Evolutionary conservation across 2,329 filamentous ascomycete genomes (phyloP).

Genomic region (Hypomyces perniciosus): DNA sequence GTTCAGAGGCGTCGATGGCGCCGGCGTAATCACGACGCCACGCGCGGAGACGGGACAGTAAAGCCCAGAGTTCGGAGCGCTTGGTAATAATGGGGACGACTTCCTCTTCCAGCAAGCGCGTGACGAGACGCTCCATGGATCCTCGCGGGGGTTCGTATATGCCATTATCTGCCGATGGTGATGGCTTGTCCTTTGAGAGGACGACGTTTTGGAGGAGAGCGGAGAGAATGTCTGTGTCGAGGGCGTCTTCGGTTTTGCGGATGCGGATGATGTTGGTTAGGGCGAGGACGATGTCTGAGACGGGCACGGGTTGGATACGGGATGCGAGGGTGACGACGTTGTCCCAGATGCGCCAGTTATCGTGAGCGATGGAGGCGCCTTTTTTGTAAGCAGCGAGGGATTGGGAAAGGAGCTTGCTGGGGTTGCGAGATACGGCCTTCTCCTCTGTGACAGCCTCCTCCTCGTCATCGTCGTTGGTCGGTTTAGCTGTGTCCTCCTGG

Average conservation of each 20-base stretch:
- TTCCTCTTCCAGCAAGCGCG: constrained; percentile 66
- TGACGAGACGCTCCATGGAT: constrained; percentile 55
- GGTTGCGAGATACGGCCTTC: constrained; percentile 34
- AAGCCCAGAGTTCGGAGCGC: constrained; percentile 68
- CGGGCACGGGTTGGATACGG: constrained; percentile 67
- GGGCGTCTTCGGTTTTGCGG: constrained; percentile 67
- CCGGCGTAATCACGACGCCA: constrained; percentile 66
- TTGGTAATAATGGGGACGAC: constrained; percentile 80
- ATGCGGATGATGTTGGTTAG: constrained; percentile 71
- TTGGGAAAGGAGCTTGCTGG: constrained; percentile 60
- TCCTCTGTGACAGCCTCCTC: constrained; percentile 25
- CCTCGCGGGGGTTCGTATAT: constrained; percentile 44
- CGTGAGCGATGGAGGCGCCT: constrained; percentile 74
- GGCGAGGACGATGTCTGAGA: constrained; percentile 69
- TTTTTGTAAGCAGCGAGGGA: constrained; percentile 81
- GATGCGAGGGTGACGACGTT: constrained; percentile 86
- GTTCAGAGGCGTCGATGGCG: constrained; percentile 79
- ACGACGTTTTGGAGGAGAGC: constrained; percentile 68
- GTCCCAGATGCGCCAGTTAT: constrained; percentile 93
- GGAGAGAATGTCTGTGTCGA: constrained; percentile 69
- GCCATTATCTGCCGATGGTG: constrained; percentile 17
- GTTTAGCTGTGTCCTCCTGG: constrained; percentile 16
- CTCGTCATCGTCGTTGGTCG: constrained; percentile 22
- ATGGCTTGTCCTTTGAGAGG: constrained; percentile 32
- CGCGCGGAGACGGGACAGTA: constrained; percentile 64